These are phyloP conservation scores for Aspergillus luchuensis DNA, from an alignment of 2,329 filamentous ascomycete species.

Conservation along the genomic window DNA sequence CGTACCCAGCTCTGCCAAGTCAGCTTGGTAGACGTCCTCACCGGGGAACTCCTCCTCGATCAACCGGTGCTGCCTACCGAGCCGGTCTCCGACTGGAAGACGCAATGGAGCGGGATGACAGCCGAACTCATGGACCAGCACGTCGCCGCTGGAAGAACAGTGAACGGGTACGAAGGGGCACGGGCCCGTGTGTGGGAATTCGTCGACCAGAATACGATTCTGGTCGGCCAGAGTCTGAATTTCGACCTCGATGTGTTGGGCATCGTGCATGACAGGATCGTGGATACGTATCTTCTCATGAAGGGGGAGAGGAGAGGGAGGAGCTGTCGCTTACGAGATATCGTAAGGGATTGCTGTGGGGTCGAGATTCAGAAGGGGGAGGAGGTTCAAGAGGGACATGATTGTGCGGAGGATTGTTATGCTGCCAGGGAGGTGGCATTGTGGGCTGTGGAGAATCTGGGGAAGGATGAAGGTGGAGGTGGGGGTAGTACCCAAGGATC, in stretches of 20 bases:
- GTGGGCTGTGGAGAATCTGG: not conserved
- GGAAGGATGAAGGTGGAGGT: not conserved
- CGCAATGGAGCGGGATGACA: not conserved
- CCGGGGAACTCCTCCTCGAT: not conserved
- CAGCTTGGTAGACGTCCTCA: not conserved
- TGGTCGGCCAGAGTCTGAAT: not conserved
- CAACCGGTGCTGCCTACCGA: not conserved
- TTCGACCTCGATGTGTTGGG: not conserved
- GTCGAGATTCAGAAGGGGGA: not conserved
- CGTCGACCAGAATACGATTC: not conserved
- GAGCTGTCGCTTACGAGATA: not conserved
- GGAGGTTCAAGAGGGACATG: not conserved
- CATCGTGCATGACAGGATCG: not conserved
- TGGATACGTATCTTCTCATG: not conserved
- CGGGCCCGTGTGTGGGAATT: not conserved
- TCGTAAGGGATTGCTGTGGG: not conserved
- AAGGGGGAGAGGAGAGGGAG: not conserved
- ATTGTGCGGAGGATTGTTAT: slow-evolving; percentile 5
- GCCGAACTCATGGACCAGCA: not conserved
- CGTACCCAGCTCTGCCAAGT: not conserved
- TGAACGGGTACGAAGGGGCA: not conserved
- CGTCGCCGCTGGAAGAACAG: not conserved
- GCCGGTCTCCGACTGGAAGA: not conserved
- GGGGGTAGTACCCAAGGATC: too few relatives aligned
- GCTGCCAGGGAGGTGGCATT: not conserved